Base-by-base conservation (phyloP, 2,329 filamentous ascomycete species). In the Hypocrella siamensis region DNA sequence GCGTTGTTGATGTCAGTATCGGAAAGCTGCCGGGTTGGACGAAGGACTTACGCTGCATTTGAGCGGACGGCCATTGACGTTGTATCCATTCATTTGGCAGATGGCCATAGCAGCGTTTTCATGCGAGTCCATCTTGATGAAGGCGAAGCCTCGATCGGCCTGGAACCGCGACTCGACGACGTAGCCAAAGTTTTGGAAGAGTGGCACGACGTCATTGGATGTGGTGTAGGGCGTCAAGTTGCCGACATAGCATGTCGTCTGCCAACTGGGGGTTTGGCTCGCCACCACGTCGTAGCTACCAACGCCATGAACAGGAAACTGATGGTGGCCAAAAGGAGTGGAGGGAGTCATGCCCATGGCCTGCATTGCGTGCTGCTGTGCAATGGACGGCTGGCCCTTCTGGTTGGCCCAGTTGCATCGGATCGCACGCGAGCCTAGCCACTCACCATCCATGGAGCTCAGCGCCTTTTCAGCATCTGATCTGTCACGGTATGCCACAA, bases 321-420 rank as follows among this genome's bases (percentile, higher is more conserved):
- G 88, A 53, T 98, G 90, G 52, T 93, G 86, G 21, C 88, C 90
- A 49, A 86, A 98, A 10, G 88, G 85, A 29, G 86, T 94, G 19
- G 88, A 93, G 5, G 90, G 90, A 17, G 88, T 93, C 79, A 98
- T 86, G 52, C 90, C 90, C 83, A 96, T 93, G 36, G 85, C 80
- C 39, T 79, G 79, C 84, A 98, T 90, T 24, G 85, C 84, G 58
- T 93, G 84, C 60, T 96, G 90, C 61, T 98, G 88, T 30, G 86
- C 85, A 56, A 96, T 94, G 2, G 90, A 96, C 35, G 90, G 90
- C 52, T 98, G 90, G n/a, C 90, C 90, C 67, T 98, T 98, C 53
- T 98, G 90, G 63, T 98, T 98, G 38, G 90, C 90, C 90, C 90
- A 98, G 67, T 98, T 98, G 71, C 88, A 96, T 46, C 90, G 86